Evolutionary conservation across 78 protist species (phyloP).

Genomic region (Carpediemonas membranifera): DNA sequence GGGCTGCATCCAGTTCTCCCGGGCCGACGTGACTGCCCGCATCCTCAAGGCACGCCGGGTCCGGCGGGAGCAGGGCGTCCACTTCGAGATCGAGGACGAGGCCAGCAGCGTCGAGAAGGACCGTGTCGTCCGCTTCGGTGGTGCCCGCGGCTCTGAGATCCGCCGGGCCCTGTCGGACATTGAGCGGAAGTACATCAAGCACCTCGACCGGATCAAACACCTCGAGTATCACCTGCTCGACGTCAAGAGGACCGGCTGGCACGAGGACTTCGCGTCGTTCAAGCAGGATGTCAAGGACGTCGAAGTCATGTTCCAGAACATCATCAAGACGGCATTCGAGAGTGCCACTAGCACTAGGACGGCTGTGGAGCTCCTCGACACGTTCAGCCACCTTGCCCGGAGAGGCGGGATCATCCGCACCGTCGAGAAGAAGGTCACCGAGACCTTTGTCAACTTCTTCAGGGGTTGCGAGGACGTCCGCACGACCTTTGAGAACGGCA

Average conservation of each 20-base stretch:
- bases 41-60: too few species aligned
- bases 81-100: too few species aligned
- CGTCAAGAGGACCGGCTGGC: constrained; percentile 61
- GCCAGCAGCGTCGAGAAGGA: too few species aligned
- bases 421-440: constrained; percentile 14
- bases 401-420: constrained; percentile 44
- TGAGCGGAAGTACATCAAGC: constrained; percentile 32
- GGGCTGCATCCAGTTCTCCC: constrained; percentile 56
- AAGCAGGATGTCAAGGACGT: constrained; percentile 54
- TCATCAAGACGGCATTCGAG: constrained; percentile 45
- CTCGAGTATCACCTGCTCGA: constrained; percentile 46
- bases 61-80: too few species aligned
- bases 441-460: background rate
- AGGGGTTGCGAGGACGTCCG: background rate
- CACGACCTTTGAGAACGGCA: constrained; percentile 24
- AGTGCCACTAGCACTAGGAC: constrained; percentile 13
- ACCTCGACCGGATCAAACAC: constrained; percentile 15
- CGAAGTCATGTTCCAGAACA: constrained; percentile 46
- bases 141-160: constrained; percentile 39
- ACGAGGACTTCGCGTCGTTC: constrained; percentile 60
- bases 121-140: constrained; percentile 29
- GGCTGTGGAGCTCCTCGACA: constrained; percentile 45
- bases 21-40: background rate
- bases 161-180: constrained; percentile 28
- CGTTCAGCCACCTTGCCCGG: constrained; percentile 41